These are phyloP conservation scores for Nicotiana knightiana DNA, from an alignment of 257 asterid genomes.

Conservation along the genomic window DNA sequence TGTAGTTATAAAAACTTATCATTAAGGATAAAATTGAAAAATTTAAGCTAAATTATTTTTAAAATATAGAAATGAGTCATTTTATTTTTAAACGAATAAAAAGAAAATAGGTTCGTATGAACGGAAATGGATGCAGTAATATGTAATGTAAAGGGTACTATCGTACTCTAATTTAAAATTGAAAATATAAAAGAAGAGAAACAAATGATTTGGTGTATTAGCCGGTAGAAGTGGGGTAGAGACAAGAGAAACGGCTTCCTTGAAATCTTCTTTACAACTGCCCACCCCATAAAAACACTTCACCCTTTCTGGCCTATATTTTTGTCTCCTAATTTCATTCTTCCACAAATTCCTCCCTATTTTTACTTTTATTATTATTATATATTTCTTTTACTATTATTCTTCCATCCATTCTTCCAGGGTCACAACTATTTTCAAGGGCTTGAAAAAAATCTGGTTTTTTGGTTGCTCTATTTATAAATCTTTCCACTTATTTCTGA, in stretches of 20 bases:
- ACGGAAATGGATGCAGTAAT: too few species aligned
- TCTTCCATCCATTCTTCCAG: constrained; percentile 4
- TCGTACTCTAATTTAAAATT: background rate
- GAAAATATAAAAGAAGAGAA: background rate
- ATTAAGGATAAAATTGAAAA: too few species aligned
- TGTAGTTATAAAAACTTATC: too few species aligned
- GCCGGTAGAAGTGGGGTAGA: constrained; percentile 25
- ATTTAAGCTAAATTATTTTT: too few species aligned
- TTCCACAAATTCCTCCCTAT: background rate
- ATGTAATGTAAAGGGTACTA: background rate
- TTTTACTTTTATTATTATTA: background rate
- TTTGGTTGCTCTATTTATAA: background rate
- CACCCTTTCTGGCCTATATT: constrained; percentile 7
- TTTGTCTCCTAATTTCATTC: background rate
- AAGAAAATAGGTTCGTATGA: too few species aligned
- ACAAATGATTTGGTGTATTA: background rate
- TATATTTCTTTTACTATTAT: background rate
- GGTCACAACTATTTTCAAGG: background rate
- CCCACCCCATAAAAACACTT: constrained; percentile 31
- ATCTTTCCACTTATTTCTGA: background rate
- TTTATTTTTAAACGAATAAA: too few species aligned
- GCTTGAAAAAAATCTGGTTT: background rate
- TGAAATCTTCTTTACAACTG: constrained; percentile 36
- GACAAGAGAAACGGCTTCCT: constrained; percentile 56
- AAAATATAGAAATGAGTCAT: too few species aligned